phyloP scores from a whole-genome alignment of 1,284 basidiomycete species.

The Cryptococcus jaspeensis region DNA sequence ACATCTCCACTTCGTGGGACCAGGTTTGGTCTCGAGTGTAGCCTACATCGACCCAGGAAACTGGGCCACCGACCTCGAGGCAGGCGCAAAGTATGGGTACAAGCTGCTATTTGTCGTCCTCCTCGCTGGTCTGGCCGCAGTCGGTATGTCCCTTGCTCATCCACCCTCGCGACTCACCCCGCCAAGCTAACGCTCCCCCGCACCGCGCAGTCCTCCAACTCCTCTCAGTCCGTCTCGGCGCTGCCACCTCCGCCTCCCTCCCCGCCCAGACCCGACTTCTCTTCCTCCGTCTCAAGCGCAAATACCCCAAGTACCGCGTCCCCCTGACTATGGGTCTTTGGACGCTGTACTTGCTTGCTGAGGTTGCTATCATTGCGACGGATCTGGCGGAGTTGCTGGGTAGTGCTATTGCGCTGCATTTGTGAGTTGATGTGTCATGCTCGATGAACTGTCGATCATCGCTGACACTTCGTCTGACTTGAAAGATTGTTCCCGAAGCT shows the following conservation, averaged over 20 bases:
- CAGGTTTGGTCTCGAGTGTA: conserved; percentile 50
- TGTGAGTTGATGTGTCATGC: conserved; percentile 50
- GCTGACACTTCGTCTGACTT: no score
- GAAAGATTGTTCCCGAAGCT: conserved; percentile 68
- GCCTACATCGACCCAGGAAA: conserved; percentile 51
- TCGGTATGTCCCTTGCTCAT: conserved; percentile 22
- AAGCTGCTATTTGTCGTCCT: conserved; percentile 82
- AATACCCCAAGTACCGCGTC: conserved; percentile 64
- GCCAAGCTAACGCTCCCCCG: not conserved
- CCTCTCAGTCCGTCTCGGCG: conserved; percentile 55
- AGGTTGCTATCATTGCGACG: conserved; percentile 76
- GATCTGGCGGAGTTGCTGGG: conserved; percentile 69
- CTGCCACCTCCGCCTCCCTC: conserved; percentile 52
- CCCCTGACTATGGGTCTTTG: conserved; percentile 50
- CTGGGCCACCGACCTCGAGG: conserved; percentile 40
- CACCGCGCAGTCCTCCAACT: conserved; percentile 36
- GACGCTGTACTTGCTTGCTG: conserved; percentile 58
- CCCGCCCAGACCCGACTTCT: conserved; percentile 65
- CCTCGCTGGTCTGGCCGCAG: conserved; percentile 75
- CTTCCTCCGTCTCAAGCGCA: conserved; percentile 63
- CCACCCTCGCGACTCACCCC: not conserved
- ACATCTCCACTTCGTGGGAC: conserved; percentile 51
- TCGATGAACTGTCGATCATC: not conserved
- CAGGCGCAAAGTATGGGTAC: conserved; percentile 74
- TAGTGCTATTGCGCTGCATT: conserved; percentile 70